These are phyloP conservation scores for Glonium stellatum DNA, from an alignment of 495 filamentous ascomycete genomes.

Conservation along the genomic window DNA sequence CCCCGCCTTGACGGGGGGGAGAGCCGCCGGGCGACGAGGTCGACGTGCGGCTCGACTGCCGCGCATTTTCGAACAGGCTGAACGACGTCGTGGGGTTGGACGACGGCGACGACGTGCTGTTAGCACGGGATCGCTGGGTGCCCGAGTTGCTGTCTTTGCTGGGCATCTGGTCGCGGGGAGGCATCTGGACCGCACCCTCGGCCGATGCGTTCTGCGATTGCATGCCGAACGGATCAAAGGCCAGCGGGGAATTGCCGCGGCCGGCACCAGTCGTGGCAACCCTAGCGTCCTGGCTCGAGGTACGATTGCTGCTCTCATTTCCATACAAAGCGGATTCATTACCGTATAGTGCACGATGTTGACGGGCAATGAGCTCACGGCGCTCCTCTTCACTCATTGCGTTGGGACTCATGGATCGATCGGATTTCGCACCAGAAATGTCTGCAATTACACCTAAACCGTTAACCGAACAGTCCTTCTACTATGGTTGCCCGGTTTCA, in stretches of 20 bases:
- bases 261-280: slow-evolving; percentile 37
- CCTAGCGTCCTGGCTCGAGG: slow-evolving; percentile 47
- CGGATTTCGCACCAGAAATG: slow-evolving; percentile 70
- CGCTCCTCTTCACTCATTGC: slow-evolving; percentile 92
- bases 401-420: slow-evolving; percentile 86
- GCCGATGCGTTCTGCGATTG: slow-evolving; percentile 34
- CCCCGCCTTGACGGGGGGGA: slow-evolving; percentile 62
- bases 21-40: slow-evolving; percentile 87
- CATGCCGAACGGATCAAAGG: slow-evolving; percentile 57
- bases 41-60: slow-evolving; percentile 78
- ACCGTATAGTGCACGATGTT: slow-evolving; percentile 87
- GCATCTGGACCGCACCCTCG: slow-evolving; percentile 41
- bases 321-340: slow-evolving; percentile 59
- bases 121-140: slow-evolving; percentile 63
- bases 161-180: slow-evolving; percentile 31
- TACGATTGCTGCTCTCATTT: slow-evolving; percentile 38
- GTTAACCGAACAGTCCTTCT: slow-evolving; percentile 34
- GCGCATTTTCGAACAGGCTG: slow-evolving; percentile 60
- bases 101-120: slow-evolving; percentile 80
- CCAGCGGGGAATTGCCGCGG: slow-evolving; percentile 58
- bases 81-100: slow-evolving; percentile 58
- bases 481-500: slow-evolving; percentile 28
- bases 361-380: slow-evolving; percentile 89
- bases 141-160: slow-evolving; percentile 39
- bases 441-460: slow-evolving; percentile 73